phyloP scores from a whole-genome alignment of 2,329 filamentous ascomycete genomes.

The Coniochaeta sp. region DNA sequence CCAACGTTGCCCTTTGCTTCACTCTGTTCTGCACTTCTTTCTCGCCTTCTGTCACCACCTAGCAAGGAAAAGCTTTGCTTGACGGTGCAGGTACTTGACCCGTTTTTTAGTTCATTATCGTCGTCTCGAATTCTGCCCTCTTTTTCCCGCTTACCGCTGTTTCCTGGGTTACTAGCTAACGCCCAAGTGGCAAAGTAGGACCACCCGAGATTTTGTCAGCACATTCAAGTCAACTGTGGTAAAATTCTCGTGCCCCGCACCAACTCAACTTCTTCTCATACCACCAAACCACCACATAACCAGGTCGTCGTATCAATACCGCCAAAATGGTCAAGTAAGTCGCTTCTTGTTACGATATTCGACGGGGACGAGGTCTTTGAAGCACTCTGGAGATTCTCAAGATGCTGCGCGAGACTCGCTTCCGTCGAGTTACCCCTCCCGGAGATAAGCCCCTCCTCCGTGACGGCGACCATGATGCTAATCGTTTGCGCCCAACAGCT shows the following conservation, averaged over 20 bases:
- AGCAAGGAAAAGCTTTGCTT: not conserved
- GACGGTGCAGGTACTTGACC: not conserved
- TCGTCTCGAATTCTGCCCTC: not conserved
- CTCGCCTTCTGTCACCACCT: not conserved
- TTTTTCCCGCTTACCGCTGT: not conserved
- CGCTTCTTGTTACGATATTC: not conserved
- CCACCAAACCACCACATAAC: slow-evolving; percentile 18
- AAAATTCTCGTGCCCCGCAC: not conserved
- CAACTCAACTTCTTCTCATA: slow-evolving; percentile 3
- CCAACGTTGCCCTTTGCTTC: not conserved
- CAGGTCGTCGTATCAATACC: slow-evolving; percentile 49
- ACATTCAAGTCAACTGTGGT: not conserved
- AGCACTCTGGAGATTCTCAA: not conserved
- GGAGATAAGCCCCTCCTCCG: slow-evolving; percentile 29
- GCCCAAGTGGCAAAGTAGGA: not conserved
- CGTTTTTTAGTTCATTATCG: not conserved
- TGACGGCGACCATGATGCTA: slow-evolving; percentile 32
- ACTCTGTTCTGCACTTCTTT: not conserved
- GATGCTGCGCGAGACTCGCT: slow-evolving; percentile 3
- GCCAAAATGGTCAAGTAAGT: slow-evolving; percentile 99
- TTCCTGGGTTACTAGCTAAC: not conserved
- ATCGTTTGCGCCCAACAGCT: slow-evolving; percentile 57
- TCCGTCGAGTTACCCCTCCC: slow-evolving; percentile 22
- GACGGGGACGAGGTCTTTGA: not conserved
- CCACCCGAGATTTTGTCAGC: not conserved